Conservation (phyloP, 768 basidiomycete genomes). For the Mycena olivaceomarginata region DNA sequence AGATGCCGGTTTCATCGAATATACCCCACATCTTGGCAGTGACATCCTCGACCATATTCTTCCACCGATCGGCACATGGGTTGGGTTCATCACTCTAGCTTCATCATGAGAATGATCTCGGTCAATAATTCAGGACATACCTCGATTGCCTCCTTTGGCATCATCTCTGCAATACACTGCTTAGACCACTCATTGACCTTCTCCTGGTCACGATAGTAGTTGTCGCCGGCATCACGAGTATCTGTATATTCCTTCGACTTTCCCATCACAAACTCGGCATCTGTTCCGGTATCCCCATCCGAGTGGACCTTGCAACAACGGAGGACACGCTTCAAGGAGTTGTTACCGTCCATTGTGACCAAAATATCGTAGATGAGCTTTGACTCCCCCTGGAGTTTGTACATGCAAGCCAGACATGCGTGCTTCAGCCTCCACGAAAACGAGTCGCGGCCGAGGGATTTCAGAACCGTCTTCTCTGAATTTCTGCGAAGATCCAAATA, state of each 20-base stretch:
- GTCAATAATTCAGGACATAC: background rate
- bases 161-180: background rate
- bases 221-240: background rate
- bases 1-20: constrained; percentile 48
- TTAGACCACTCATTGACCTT: background rate
- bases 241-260: background rate
- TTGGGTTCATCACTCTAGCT: background rate
- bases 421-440: background rate
- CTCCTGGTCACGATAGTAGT: background rate
- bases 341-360: background rate
- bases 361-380: background rate
- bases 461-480: no score
- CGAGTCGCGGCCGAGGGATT: no score
- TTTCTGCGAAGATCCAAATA: no score
- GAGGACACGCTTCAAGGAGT: background rate
- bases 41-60: constrained; percentile 32
- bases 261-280: background rate
- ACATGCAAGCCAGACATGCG: background rate
- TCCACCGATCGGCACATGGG: constrained; percentile 30
- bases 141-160: background rate
- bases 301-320: background rate
- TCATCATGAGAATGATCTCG: background rate
- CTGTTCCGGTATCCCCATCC: background rate
- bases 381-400: background rate
- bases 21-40: constrained; percentile 43